Percentiles rank a stretch among this genome's conserved stretches.
phyloP scores from a whole-genome alignment of 2,329 filamentous ascomycete genomes.

The Colletotrichum sp. region DNA sequence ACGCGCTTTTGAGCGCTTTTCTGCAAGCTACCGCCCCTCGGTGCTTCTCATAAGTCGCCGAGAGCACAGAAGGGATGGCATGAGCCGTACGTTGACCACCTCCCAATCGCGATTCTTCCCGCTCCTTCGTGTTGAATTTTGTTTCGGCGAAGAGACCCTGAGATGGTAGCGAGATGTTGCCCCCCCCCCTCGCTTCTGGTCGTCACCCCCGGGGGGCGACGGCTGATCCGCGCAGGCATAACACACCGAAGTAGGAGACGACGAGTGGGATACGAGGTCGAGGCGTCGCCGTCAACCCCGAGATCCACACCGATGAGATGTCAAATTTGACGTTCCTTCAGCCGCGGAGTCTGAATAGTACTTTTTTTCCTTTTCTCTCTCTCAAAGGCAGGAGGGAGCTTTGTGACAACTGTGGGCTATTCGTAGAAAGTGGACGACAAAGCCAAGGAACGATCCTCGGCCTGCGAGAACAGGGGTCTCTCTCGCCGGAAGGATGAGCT shows the following conservation, averaged over 20 bases:
- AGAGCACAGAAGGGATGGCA: background rate
- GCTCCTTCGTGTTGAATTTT: background rate
- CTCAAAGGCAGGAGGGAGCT: background rate
- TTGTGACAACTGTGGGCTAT: background rate
- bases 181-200: background rate
- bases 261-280: background rate
- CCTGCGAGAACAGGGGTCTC: background rate
- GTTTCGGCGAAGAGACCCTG: background rate
- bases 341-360: background rate
- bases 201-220: background rate
- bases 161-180: background rate
- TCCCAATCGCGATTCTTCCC: background rate
- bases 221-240: slow-evolving; percentile 10
- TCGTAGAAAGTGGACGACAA: background rate
- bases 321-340: background rate
- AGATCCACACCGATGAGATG: slow-evolving; percentile 2
- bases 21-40: background rate
- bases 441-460: background rate
- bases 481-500: background rate
- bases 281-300: background rate
- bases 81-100: background rate
- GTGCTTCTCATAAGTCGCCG: background rate
- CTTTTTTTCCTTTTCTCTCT: background rate
- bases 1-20: background rate
- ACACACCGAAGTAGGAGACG: background rate